Evolutionary conservation across 352 stramenopile genomes (phyloP).

Genomic region (Phytophthora megakarya): DNA sequence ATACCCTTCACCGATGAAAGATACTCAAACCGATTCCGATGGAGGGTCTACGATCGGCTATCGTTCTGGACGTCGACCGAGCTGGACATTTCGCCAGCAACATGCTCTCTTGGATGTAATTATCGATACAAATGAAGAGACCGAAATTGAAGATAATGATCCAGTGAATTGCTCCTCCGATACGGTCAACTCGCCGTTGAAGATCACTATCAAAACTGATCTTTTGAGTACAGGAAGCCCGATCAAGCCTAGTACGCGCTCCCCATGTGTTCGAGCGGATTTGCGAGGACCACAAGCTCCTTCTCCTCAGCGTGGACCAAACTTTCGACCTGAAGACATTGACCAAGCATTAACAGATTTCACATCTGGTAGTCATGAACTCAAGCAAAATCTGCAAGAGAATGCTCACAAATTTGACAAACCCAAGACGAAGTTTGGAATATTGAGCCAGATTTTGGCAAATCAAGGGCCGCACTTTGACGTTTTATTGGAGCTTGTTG

Average conservation of each 20-base stretch:
- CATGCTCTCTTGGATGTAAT: slow-evolving; percentile 58
- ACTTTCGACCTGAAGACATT: slow-evolving; percentile 42
- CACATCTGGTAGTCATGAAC: background rate
- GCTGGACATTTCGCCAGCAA: slow-evolving; percentile 70
- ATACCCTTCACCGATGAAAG: slow-evolving; percentile 73
- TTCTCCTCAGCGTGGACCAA: slow-evolving; percentile 53
- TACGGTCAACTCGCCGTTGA: slow-evolving; percentile 13
- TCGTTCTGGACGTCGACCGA: slow-evolving; percentile 47
- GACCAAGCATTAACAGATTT: slow-evolving; percentile 26
- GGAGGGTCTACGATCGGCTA: slow-evolving; percentile 8
- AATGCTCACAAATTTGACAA: background rate
- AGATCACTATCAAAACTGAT: slow-evolving; percentile 7
- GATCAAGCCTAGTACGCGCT: slow-evolving; percentile 37
- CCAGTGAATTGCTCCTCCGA: background rate
- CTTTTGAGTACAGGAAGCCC: slow-evolving; percentile 24
- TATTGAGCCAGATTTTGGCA: slow-evolving; percentile 62
- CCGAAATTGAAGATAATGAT: slow-evolving; percentile 12
- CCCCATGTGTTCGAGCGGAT: slow-evolving; percentile 47
- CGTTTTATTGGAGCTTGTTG: slow-evolving; percentile 61
- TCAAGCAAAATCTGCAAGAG: slow-evolving; percentile 1
- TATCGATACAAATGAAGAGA: slow-evolving; percentile 48
- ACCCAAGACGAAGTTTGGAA: slow-evolving; percentile 31
- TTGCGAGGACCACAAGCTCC: slow-evolving; percentile 46
- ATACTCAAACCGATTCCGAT: slow-evolving; percentile 12
- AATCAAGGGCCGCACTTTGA: slow-evolving; percentile 63